Percentiles rank a stretch among this genome's conserved stretches.
These are phyloP conservation scores for Moricandia moricandioides DNA, from an alignment of 345 rosid genomes.

Conservation along the genomic window DNA sequence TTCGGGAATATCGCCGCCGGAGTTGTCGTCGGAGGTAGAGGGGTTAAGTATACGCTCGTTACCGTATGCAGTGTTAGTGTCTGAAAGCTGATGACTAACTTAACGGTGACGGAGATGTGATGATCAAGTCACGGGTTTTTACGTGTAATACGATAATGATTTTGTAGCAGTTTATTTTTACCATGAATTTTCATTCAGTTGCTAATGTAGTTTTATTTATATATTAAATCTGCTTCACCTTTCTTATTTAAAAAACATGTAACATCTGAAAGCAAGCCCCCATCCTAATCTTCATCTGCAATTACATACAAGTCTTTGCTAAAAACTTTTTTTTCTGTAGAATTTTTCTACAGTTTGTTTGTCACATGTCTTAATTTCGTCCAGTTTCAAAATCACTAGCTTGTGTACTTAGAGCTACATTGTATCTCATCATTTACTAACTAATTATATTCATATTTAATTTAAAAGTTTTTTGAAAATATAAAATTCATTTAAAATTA, in stretches of 20 bases:
- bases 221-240: not conserved
- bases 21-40: slow-evolving; percentile 50
- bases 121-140: not conserved
- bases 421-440: not conserved
- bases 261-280: slow-evolving; percentile 16
- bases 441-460: no score
- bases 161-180: slow-evolving; percentile 27
- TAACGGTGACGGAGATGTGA: slow-evolving; percentile 2
- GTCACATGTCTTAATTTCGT: not conserved
- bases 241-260: slow-evolving; percentile 1
- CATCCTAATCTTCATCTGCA: slow-evolving; percentile 23
- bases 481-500: no score
- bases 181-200: slow-evolving; percentile 21
- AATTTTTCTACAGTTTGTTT: not conserved
- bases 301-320: slow-evolving; percentile 1
- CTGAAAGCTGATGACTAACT: slow-evolving; percentile 28
- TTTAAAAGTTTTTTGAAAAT: no score
- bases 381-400: not conserved
- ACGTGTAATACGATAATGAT: not conserved
- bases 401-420: not conserved
- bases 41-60: slow-evolving; percentile 58
- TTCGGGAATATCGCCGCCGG: slow-evolving; percentile 23
- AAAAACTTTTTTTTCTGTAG: not conserved
- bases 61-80: slow-evolving; percentile 60
- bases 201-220: not conserved